A percentile compares a stretch with the other conserved stretches of the same genome.
These are phyloP conservation scores for Lycium ferocissimum DNA, from an alignment of 257 asterid genomes.

Conservation along the genomic window DNA sequence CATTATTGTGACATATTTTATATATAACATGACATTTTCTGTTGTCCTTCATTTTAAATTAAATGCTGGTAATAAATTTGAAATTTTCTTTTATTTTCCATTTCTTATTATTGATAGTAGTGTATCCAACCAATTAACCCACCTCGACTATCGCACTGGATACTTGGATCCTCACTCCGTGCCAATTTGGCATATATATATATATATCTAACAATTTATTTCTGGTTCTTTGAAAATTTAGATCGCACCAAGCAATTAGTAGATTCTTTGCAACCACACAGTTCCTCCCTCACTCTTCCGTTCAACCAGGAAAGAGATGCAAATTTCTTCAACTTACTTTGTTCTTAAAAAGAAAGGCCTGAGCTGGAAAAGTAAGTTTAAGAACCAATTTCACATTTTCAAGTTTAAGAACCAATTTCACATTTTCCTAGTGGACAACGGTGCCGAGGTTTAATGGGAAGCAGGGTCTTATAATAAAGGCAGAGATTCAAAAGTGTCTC, in stretches of 20 bases:
- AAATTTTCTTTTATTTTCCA: neutral
- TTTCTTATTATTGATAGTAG: neutral
- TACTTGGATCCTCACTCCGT: neutral
- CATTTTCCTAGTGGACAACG: conserved; percentile 13
- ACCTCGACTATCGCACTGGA: neutral
- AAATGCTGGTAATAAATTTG: neutral
- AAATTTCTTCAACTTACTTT: neutral
- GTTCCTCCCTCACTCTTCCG: neutral
- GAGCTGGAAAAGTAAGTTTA: conserved; percentile 9
- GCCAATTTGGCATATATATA: neutral
- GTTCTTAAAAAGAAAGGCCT: neutral
- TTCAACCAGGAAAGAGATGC: conserved; percentile 7
- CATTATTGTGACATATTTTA: too few relatives aligned
- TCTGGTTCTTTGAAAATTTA: neutral
- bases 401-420: neutral
- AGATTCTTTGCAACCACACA: neutral
- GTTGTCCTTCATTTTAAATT: conserved; percentile 8
- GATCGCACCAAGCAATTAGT: neutral
- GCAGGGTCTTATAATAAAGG: conserved; percentile 2
- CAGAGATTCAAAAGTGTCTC: neutral
- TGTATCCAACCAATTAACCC: neutral
- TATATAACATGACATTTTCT: neutral
- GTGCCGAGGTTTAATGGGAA: neutral
- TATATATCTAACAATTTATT: neutral
- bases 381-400: neutral